Evolutionary conservation across 768 basidiomycete genomes (phyloP), one percentile per base, ranked within the genome.

Genomic region (Coprinopsis sp.): DNA sequence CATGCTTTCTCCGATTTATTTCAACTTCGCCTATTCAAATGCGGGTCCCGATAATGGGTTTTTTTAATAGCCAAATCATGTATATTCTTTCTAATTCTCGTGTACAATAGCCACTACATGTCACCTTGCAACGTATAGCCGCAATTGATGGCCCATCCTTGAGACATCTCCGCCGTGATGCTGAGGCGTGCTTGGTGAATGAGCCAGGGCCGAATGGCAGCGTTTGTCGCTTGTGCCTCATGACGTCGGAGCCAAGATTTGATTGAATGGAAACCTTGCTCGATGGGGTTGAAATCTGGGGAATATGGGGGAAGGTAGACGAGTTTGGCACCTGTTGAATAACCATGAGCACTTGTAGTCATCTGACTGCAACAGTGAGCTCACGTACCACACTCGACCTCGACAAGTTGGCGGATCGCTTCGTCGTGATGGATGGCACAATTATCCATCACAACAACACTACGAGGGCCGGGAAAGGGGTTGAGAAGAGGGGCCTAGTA

Each of bases 381-480:
- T 45, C 51, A 49, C 61, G 18, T 40, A 64, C 57, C 46, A 44
- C 58, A 58, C 51, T 61, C 51, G 22, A 47, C 64, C 36, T 56
- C 58, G 21, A 70, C 56, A n/a, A 69, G 50, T 1, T 47, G 27
- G 1, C 58, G 54, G n/a, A 73, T 48, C 4, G 66, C 66, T n/a
- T 65, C 62, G 36, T 61, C 58, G 24, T 73, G 69, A 50, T 73
- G 70, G 37, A 73, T 73, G 2, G 55, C 45, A 38, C 69, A 69
- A 47, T 73, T 73, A 37, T 72, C 64, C 29, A 72, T 45, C 1
- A 73, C 57, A 22, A 72, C 55, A 3, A 70, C 58, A 51, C 70
- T 72, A 11, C 51, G 44, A 6, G 54, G 52, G 2, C 54, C 60
- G 0, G 68, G 69, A 55, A 60, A 73, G 16, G 68, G 68, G 19